phyloP scores from a whole-genome alignment of 257 asterid species.

The Solanum virginianum region DNA sequence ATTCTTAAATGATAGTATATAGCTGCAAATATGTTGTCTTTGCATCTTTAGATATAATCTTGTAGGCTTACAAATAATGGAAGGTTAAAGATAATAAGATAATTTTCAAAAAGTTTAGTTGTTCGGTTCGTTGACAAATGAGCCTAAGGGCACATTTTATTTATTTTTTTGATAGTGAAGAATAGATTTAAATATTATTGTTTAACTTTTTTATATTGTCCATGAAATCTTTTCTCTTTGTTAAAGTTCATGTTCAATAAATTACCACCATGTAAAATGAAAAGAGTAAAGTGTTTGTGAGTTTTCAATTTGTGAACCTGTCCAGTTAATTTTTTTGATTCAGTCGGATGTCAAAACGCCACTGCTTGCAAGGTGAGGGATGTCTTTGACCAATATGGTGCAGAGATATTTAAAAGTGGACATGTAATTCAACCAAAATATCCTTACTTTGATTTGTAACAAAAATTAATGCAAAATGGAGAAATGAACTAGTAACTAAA shows the following conservation, averaged over 20 bases:
- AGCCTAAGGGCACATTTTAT: neutral
- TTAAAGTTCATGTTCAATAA: neutral
- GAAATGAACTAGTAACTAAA: too few species aligned
- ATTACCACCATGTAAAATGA: neutral
- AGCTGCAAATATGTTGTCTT: neutral
- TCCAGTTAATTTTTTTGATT: neutral
- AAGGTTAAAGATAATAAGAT: too few species aligned
- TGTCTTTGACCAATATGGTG: neutral
- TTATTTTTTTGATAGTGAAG: too few species aligned
- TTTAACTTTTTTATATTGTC: neutral
- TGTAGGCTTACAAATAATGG: too few species aligned
- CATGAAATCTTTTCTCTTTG: neutral
- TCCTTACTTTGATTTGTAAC: neutral
- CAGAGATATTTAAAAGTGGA: neutral
- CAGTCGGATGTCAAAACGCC: neutral
- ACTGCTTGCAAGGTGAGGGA: neutral
- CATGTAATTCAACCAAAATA: too few species aligned
- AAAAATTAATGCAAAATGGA: too few species aligned
- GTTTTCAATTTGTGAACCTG: neutral
- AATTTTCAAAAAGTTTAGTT: neutral
- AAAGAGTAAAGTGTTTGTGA: neutral
- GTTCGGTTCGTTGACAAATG: neutral
- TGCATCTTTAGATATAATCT: neutral
- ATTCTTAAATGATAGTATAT: neutral
- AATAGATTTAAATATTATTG: too few species aligned